Percentiles rank a stretch among this genome's conserved stretches.
Evolutionary conservation across 129 eudicot species (phyloP).

Genomic region (Glebionis coronaria): DNA sequence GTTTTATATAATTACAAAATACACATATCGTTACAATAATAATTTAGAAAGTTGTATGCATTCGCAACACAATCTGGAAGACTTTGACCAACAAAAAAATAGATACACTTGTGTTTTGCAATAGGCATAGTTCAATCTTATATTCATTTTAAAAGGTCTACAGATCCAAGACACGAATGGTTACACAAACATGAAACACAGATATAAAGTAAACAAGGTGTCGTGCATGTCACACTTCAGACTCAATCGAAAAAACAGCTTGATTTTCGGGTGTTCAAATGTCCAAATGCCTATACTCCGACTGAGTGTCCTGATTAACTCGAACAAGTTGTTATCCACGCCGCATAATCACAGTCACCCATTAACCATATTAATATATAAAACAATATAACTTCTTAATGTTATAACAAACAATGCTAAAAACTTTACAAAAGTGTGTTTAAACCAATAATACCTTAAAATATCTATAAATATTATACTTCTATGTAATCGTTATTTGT

Average conservation of each 20-base stretch:
- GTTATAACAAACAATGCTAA: background rate
- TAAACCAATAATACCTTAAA: conserved; percentile 52
- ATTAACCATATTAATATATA: background rate
- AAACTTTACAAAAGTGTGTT: background rate
- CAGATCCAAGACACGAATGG: background rate
- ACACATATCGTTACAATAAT: no score
- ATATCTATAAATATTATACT: no score
- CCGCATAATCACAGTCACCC: conserved; percentile 28
- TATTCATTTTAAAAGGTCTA: no score
- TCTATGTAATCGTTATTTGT: no score
- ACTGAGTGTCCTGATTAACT: conserved; percentile 79
- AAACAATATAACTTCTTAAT: background rate
- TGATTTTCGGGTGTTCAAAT: conserved; percentile 92
- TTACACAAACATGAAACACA: background rate
- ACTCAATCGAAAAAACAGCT: conserved; percentile 62
- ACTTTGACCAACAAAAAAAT: no score
- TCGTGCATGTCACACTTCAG: conserved; percentile 65
- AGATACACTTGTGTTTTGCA: no score
- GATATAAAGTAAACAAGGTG: background rate
- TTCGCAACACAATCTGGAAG: no score
- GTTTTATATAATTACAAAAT: no score
- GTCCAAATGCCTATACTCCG: conserved; percentile 73
- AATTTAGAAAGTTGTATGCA: no score
- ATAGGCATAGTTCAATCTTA: no score
- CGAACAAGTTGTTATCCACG: conserved; percentile 80